phyloP scores from a whole-genome alignment of 371 early-diverging fungal species.

The Syncephalastrum racemosum region DNA sequence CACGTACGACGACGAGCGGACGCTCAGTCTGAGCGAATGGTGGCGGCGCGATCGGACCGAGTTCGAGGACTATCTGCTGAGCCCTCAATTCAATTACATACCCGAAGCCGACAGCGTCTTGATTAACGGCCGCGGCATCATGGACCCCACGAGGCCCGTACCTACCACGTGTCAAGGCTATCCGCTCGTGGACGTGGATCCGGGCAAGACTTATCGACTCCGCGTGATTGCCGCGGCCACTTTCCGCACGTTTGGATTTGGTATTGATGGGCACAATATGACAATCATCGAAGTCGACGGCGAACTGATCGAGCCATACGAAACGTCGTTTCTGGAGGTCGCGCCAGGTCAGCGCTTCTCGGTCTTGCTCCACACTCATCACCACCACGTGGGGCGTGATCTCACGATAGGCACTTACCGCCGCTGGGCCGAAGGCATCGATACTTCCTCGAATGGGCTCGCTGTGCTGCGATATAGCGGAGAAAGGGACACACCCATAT shows the following conservation, averaged over 20 bases:
- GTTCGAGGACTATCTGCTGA: conserved; percentile 29
- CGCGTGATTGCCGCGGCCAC: conserved; percentile 43
- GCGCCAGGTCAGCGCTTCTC: conserved; percentile 49
- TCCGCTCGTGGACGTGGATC: conserved; percentile 19
- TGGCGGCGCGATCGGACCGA: conserved; percentile 36
- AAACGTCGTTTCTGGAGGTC: conserved; percentile 28
- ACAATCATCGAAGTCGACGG: conserved; percentile 53
- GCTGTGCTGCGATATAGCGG: conserved; percentile 35
- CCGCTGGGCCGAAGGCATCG: conserved; percentile 32
- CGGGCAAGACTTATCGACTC: conserved; percentile 40
- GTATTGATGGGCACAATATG: conserved; percentile 38
- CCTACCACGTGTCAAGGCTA: conserved; percentile 19
- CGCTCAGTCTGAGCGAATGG: conserved; percentile 46
- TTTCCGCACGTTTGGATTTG: conserved; percentile 43
- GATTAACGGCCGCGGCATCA: conserved; percentile 30
- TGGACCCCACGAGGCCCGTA: too few species aligned
- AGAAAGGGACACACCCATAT: not conserved
- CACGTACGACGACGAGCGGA: conserved; percentile 48
- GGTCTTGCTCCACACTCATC: conserved; percentile 29
- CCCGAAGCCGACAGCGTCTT: conserved; percentile 45
- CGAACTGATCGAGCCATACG: conserved; percentile 32
- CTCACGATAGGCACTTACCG: not conserved
- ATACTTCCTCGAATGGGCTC: conserved; percentile 32
- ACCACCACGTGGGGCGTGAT: not conserved
- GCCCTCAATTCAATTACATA: conserved; percentile 29